Evolutionary conservation across 441 rosid genomes (phyloP).

Genomic region (Arabidopsis hybrid): DNA sequence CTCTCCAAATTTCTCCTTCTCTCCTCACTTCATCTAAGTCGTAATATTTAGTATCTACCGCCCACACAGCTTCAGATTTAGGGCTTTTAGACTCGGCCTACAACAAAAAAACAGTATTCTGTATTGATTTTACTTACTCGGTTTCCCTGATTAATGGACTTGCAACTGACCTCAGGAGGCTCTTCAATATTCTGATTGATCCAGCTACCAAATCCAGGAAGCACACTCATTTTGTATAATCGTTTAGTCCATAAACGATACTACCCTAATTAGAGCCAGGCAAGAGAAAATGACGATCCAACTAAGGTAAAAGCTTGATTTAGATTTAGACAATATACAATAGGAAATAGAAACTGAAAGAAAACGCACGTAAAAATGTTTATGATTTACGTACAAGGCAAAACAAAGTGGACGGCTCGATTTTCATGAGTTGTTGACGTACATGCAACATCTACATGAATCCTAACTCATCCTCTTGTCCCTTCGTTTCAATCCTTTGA

Average conservation of each 20-base stretch:
- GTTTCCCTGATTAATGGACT: neutral
- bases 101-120: neutral
- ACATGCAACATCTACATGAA: neutral
- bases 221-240: neutral
- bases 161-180: constrained; percentile 54
- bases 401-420: neutral
- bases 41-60: neutral
- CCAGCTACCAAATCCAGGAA: neutral
- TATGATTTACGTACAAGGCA: neutral
- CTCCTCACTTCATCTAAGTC: neutral
- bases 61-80: neutral
- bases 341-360: neutral
- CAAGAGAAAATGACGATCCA: neutral
- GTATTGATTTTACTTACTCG: neutral
- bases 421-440: constrained; percentile 1
- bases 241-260: too few relatives aligned
- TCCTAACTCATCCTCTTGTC: neutral
- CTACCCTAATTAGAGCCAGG: neutral
- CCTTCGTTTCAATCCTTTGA: neutral
- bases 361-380: neutral
- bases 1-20: neutral
- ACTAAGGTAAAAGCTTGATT: neutral
- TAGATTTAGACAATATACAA: neutral
- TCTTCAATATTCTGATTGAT: constrained; percentile 41
- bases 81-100: neutral